Percentiles rank a stretch among this genome's conserved stretches.
phyloP scores from a whole-genome alignment of 2,329 filamentous ascomycete genomes.

The Diaporthe vexans region DNA sequence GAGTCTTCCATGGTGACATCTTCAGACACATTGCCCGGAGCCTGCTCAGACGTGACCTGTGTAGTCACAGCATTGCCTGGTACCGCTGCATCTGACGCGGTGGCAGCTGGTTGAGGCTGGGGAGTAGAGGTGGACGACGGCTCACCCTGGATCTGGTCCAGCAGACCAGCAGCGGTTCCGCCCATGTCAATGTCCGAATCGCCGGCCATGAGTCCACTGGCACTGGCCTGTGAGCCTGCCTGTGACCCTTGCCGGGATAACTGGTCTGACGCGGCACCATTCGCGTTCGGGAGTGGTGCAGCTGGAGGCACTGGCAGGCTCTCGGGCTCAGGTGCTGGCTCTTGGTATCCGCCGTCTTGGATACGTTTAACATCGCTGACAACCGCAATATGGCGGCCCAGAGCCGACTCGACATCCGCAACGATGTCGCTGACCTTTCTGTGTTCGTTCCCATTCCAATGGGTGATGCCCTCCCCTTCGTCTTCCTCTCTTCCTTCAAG shows the following conservation, averaged over 20 bases:
- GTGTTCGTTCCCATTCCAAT: slow-evolving; percentile 58
- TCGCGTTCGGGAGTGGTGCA: slow-evolving; percentile 43
- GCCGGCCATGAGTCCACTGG: slow-evolving; percentile 68
- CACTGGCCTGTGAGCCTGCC: slow-evolving; percentile 68
- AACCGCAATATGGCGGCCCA: slow-evolving; percentile 76
- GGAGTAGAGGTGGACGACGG: slow-evolving; percentile 73
- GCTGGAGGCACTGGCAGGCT: slow-evolving; percentile 49
- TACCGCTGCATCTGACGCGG: slow-evolving; percentile 70
- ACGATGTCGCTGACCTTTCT: slow-evolving; percentile 80
- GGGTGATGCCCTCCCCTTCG: slow-evolving; percentile 61
- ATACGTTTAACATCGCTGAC: slow-evolving; percentile 78
- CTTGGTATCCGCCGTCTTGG: slow-evolving; percentile 82
- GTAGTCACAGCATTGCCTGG: slow-evolving; percentile 63
- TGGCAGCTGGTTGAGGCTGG: slow-evolving; percentile 69
- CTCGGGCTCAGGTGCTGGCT: slow-evolving; percentile 65
- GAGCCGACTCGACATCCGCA: slow-evolving; percentile 77
- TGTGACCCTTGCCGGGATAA: slow-evolving; percentile 69
- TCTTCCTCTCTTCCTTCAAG: slow-evolving; percentile 70
- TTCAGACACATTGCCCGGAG: slow-evolving; percentile 43
- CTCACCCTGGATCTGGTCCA: slow-evolving; percentile 77
- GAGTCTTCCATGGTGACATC: slow-evolving; percentile 59
- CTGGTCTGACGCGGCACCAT: slow-evolving; percentile 44
- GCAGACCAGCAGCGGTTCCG: slow-evolving; percentile 72
- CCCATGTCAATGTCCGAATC: slow-evolving; percentile 76
- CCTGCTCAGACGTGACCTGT: slow-evolving; percentile 55